phyloP scores from a whole-genome alignment of 768 basidiomycete species.

The Rhodotorula toruloides region DNA sequence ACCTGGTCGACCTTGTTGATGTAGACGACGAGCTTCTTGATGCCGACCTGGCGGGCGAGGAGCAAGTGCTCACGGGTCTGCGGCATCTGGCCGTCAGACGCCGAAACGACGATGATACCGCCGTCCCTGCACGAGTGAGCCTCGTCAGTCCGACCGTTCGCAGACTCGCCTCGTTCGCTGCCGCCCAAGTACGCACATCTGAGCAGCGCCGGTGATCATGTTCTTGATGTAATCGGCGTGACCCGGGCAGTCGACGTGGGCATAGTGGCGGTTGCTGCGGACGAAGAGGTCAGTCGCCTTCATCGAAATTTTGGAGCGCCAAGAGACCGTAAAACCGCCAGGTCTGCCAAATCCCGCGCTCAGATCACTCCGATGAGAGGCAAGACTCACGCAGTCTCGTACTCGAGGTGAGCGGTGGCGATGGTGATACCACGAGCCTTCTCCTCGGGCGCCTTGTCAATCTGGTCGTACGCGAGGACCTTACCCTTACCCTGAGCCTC shows the following conservation, averaged over 20 bases:
- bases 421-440: constrained; percentile 99
- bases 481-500: constrained; percentile 56
- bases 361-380: too few species aligned
- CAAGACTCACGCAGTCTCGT: constrained; percentile 63
- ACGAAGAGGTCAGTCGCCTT: not conserved
- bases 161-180: too few species aligned
- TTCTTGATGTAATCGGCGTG: constrained; percentile 40
- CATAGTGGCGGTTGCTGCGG: constrained; percentile 40
- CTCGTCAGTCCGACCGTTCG: not conserved
- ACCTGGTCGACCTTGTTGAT: constrained; percentile 99
- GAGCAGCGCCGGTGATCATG: constrained; percentile 47
- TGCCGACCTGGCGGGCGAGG: constrained; percentile 94
- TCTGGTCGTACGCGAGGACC: constrained; percentile 94
- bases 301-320: not conserved
- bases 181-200: constrained; percentile 44
- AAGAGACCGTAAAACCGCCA: not conserved
- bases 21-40: constrained; percentile 95
- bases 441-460: constrained; percentile 99
- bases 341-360: too few species aligned
- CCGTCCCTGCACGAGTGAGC: constrained; percentile 50
- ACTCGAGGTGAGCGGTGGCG: constrained; percentile 97
- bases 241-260: constrained; percentile 28
- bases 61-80: constrained; percentile 98
- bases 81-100: constrained; percentile 99
- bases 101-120: constrained; percentile 70